Base-by-base conservation (phyloP, 2,329 filamentous ascomycete species). In the Bipolaris victoriae region DNA sequence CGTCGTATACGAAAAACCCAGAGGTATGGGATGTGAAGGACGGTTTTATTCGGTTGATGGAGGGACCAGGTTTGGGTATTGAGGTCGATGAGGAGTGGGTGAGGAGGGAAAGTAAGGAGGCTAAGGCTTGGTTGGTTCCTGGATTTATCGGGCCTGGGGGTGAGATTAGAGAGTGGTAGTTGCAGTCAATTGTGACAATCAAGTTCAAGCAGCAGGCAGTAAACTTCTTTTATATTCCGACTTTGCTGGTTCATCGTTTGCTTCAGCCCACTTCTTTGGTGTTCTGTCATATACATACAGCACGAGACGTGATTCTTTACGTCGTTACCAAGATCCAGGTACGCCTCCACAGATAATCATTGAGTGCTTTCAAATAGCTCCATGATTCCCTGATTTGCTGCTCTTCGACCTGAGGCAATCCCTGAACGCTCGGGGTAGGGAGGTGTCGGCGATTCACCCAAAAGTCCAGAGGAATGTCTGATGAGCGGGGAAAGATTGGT, bases 81-180 rank as follows among this genome's bases (percentile, higher is more conserved):
- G 87, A 91, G 55, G 79, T 77, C 16, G 86, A 93, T 64, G 90
- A 92, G 75, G 87, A 86, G 26, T 78, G 84, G 70, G 84, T 92
- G 7, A 80, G 88, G 36, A 80, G 81, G 61, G 76, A 88, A 36
- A 83, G 86, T 57, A 83, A 82, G 57, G 82, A 83, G 49, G 83
- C 86, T 0, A 80, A 82, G 60, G 82, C 88, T 1, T 92, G 90
- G 90, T 77, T 84, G 39, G 83, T 80, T 49, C 86, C 88, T 20
- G 87, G 84, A 3, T 91, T 91, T 64, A 83, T 84, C 63, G 89
- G 88, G 0, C 86, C 86, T 0, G 88, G 88, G 60, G 87, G 87
- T 0, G 82, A 85, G 55, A 81, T 90, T 49, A 78, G 88, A 47
- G 89, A 91, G 72, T 91, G 89, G 88, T 91, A 50, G 40, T 5